Evolutionary conservation across 371 early-diverging fungal genomes (phyloP), one percentile per base, ranked within the genome.

Genomic region (Lichtheimia ramosa): DNA sequence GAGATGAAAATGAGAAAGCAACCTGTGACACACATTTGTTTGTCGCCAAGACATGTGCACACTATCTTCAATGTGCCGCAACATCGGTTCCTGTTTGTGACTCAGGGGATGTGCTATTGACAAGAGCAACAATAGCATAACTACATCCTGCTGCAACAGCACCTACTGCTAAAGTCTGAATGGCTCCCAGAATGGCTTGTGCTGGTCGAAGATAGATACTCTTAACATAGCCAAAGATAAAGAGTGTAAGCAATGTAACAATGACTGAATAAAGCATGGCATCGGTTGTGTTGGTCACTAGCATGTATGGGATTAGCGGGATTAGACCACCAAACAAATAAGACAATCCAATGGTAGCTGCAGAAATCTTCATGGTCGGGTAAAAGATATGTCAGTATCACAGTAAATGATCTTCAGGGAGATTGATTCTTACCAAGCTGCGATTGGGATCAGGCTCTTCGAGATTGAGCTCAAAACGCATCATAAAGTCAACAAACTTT

Each of bases 401-500:
- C 51, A 40, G 5, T 24, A 52, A 52, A 24, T 20, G 42, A 6
- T 12, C 2, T 46, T 13, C n/a, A 5, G 51, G 41, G 16, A 40
- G 25, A 25, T 3, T 21, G 20, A n/a, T 13, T 56, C 75, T 75
- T 73, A 86, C 83, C 89, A 83, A 86, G 43, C 83, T 73, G 43
- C 86, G 68, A 46, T 78, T 79, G 10, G 78, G 70, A 57, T 84
- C 80, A 20, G 89, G 91, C 63, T 78, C 74, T 64, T 88, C 88
- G n/a, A 90, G 69, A 43, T 79, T 76, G 8, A 89, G 70, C 64
- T 90, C 89, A 68, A 88, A 88, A 46, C 79, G 71, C 91, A 90
- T 90, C 88, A 89, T 87, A 62, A 90, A 90, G 59, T 90, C 89
- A 6, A 86, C 82, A 68, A 81, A 86, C 55, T 77, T 74, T 51